Percentiles rank a stretch among this genome's conserved stretches.
These are phyloP conservation scores for Grosmannia penicillata DNA, from an alignment of 2,329 filamentous ascomycete species.

Conservation along the genomic window DNA sequence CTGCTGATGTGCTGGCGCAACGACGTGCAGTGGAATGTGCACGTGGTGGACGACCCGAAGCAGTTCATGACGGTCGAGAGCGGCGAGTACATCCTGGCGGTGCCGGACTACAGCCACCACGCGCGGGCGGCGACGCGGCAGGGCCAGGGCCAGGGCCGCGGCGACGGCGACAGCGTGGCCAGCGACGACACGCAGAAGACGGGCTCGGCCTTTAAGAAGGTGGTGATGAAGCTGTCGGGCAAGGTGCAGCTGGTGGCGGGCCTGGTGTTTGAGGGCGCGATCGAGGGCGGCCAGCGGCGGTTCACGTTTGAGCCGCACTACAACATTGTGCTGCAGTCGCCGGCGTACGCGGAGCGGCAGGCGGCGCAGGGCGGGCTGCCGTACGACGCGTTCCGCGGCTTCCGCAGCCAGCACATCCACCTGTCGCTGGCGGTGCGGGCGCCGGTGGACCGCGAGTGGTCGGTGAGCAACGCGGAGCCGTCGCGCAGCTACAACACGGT, in stretches of 20 bases:
- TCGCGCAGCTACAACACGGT: constrained; percentile 93
- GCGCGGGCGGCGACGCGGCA: constrained; percentile 49
- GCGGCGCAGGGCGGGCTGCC: constrained; percentile 28
- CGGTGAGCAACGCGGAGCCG: constrained; percentile 54
- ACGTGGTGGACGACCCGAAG: constrained; percentile 72
- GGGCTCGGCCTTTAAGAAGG: constrained; percentile 88
- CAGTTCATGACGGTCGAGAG: constrained; percentile 94
- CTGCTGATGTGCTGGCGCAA: constrained; percentile 99
- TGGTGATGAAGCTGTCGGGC: constrained; percentile 95
- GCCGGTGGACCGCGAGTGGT: constrained; percentile 77
- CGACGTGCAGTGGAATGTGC: constrained; percentile 77
- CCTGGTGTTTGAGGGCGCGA: constrained; percentile 78
- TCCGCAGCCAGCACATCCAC: constrained; percentile 92
- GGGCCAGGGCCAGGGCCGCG: too few species aligned
- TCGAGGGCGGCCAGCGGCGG: constrained; percentile 55
- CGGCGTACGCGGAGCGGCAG: constrained; percentile 58
- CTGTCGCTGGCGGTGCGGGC: constrained; percentile 84
- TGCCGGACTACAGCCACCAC: constrained; percentile 85
- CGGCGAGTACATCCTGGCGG: constrained; percentile 83
- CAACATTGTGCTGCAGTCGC: constrained; percentile 72
- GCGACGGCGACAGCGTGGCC: constrained; percentile 43
- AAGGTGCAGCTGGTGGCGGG: constrained; percentile 89
- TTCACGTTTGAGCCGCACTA: constrained; percentile 92
- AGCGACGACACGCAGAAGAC: constrained; percentile 52
- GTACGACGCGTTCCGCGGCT: constrained; percentile 94